Conservation (phyloP, 176 grass and related monocot genomes). For the Themeda triandra region DNA sequence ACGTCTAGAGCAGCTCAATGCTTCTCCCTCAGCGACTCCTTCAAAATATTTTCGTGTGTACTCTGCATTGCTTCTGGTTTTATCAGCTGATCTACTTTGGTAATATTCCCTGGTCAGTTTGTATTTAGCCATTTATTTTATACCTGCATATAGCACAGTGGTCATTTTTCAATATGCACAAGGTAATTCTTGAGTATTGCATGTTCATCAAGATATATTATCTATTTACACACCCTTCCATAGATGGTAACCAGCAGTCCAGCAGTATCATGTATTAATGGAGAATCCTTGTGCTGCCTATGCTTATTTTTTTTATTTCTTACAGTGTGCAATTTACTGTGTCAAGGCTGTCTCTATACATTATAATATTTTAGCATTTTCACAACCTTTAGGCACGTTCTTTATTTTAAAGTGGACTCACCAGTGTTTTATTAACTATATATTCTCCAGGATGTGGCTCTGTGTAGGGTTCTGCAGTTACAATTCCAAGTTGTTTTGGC, state of each 20-base stretch:
- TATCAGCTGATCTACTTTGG: slow-evolving; percentile 83
- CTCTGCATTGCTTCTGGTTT: slow-evolving; percentile 80
- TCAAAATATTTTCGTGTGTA: slow-evolving; percentile 88
- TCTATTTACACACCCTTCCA: neutral
- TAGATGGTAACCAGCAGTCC: neutral
- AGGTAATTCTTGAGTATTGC: neutral
- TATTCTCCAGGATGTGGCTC: slow-evolving; percentile 77
- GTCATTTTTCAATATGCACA: neutral
- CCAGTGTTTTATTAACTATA: slow-evolving; percentile 11
- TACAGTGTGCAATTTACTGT: neutral
- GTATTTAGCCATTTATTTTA: slow-evolving; percentile 17
- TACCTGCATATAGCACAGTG: neutral
- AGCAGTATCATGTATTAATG: neutral
- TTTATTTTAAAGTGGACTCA: slow-evolving; percentile 32
- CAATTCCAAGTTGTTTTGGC: slow-evolving; percentile 81
- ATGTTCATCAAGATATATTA: neutral
- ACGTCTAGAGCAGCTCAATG: slow-evolving; percentile 83
- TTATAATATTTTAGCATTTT: neutral
- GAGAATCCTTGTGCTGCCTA: neutral
- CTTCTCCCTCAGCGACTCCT: slow-evolving; percentile 75
- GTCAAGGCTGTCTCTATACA: neutral
- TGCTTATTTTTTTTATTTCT: neutral
- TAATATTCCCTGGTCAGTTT: slow-evolving; percentile 62
- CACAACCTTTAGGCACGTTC: slow-evolving; percentile 3
- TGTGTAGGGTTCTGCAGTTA: slow-evolving; percentile 68